Base-by-base conservation (phyloP, 495 filamentous ascomycete genomes). In the Wilcoxina mikolae region DNA sequence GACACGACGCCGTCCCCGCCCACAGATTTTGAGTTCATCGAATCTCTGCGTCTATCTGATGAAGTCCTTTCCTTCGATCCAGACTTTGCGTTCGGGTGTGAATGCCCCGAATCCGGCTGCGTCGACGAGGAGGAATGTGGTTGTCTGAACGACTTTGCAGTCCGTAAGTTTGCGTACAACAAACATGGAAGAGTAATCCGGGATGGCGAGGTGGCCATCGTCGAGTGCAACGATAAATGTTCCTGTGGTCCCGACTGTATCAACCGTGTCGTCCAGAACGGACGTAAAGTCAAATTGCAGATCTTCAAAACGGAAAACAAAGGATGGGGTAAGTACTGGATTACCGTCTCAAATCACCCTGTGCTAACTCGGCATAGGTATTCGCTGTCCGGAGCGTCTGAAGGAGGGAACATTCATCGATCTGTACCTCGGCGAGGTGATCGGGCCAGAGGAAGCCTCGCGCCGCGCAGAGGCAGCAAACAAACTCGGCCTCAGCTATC, bases 341-440 rank as follows among this genome's bases (percentile, higher is more conserved):
- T 33, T 27, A 9, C 11, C 27, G 11, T n/a, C 35, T 33, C 46
- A 51, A 56, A 56, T 39, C 54, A 50, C 53, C 56, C 20, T 44
- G 41, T 24, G 25, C 35, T 61, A 17, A 57, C 20, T n/a, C 3
- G 12, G 18, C 12, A 24, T 48, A 83, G 80, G 87, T 24, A 76
- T 96, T 1, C 75, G 81, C 9, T 87, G 80, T 39, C 75, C 73
- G 0, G 74, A 82, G 11, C 68, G 77, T 22, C 78, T 98, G 22
- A 71, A 75, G 53, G 73, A 75, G 49, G 90, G 90, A 4, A 84
- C 93, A 60, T 95, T 93, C 60, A 78, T 96, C 51, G 90, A 93
- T 61, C 76, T 77, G 20, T 96, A 96, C 57, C 79, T 87, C 12
- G 90, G 90, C 0, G 90, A 96, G 65, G 77, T 95, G 24, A 83